Evolutionary conservation across 2,329 filamentous ascomycete species (phyloP), one percentile per base, ranked within the genome.

Genomic region (Chaetomiaceae sp.): DNA sequence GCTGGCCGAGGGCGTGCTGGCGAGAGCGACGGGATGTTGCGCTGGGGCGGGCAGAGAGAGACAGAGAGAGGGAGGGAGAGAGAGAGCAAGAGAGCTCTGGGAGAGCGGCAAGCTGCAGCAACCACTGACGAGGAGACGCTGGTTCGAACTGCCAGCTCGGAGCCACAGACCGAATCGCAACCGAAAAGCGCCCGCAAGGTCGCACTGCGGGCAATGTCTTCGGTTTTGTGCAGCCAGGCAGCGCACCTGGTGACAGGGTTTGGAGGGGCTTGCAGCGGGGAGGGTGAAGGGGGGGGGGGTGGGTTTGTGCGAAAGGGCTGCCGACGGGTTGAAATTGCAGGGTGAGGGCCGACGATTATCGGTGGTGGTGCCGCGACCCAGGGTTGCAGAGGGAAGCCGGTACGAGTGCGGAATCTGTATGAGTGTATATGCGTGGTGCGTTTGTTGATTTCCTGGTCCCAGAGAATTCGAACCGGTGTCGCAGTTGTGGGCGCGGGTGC

Each of bases 151-250:
- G 40, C 50, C 44, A 42, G 31, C 27, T 35, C 51, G 49, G 50
- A 48, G 35, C 47, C 37, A 48, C 40, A 54, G 51, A 42, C 48
- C 44, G 38, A 51, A 49, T 52, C 37, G 51, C 31, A 48, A 41
- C 50, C 48, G 49, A 51, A 49, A 49, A 27, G 46, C 37, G 50
- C 51, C 38, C 33, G 52, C 44, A 53, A 46, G 50, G 59, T 61
- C 38, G 43, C 54, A 61, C 59, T 38, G 51, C 59, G 40, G 50
- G 51, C 50, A 50, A 52, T 56, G 55, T 54, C 53, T 53, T 55
- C 55, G 58, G 58, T 58, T 55, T 38, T 49, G 54, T 59, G 56
- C 58, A 60, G 58, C 39, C 44, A 50, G 37, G 39, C 40, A 45
- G 41, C 51, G 31, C 46, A 48, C 44, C 42, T 45, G 41, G 33